Conservation (phyloP, 306 rosid species). For the Medicago lupulina region DNA sequence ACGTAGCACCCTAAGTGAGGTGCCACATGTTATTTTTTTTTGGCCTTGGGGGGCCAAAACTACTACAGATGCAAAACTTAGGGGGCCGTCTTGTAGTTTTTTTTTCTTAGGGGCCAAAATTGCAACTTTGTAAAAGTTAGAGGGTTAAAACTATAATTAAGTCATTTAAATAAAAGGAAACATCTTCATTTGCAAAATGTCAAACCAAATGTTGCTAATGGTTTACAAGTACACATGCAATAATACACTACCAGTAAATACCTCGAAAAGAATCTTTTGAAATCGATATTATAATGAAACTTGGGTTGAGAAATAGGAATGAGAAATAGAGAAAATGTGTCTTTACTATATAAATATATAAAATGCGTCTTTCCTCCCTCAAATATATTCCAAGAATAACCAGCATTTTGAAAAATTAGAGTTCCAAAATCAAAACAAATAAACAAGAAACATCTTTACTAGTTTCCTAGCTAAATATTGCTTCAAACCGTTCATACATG, state of each 20-base stretch:
- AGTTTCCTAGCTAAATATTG: not conserved
- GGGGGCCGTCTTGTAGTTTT: no score
- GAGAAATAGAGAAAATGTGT: constrained; percentile 20
- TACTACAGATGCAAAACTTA: no score
- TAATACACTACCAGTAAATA: no score
- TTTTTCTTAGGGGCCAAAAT: no score
- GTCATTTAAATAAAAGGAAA: no score
- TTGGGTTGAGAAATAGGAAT: not conserved
- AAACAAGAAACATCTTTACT: not conserved
- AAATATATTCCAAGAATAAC: constrained; percentile 8
- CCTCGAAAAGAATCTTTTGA: constrained; percentile 3
- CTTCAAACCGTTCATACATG: constrained; percentile 46
- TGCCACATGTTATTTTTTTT: no score
- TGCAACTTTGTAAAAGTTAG: no score
- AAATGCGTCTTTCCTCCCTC: constrained; percentile 35
- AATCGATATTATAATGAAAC: not conserved
- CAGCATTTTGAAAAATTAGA: not conserved
- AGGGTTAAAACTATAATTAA: no score
- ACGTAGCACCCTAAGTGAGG: no score
- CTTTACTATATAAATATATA: constrained; percentile 24
- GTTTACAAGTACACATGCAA: not conserved
- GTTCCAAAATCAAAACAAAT: not conserved
- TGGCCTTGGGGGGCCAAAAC: no score
- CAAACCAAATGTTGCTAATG: not conserved
- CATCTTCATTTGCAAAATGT: not conserved